Percentiles rank a stretch among this genome's conserved stretches.
Evolutionary conservation across 1,284 basidiomycete species (phyloP).

Genomic region (Pascua guehoae): DNA sequence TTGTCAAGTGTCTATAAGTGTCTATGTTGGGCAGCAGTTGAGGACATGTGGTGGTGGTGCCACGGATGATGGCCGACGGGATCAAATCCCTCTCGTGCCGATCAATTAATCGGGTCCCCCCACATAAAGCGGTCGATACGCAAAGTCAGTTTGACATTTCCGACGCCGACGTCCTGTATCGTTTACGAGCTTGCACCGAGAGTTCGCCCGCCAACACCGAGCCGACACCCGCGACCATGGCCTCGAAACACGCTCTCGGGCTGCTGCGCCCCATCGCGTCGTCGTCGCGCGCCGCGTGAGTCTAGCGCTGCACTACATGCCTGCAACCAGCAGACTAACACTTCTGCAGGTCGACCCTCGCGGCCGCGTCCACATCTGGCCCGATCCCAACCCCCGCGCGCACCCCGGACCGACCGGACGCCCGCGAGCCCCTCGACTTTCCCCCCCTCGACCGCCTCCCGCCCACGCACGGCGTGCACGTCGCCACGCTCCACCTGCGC

Average conservation of each 20-base stretch:
- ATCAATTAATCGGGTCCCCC: no score
- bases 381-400: not conserved
- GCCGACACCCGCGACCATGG: constrained; percentile 3
- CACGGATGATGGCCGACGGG: no score
- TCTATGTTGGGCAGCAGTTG: no score
- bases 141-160: not conserved
- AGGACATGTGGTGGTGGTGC: no score
- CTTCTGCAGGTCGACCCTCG: not conserved
- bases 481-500: constrained; percentile 78
- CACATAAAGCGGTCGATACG: not conserved
- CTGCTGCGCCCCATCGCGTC: constrained; percentile 10
- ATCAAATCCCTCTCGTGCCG: no score
- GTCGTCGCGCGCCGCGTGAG: constrained; percentile 9
- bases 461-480: constrained; percentile 66
- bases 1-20: no score
- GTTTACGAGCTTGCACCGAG: no score
- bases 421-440: constrained; percentile 3
- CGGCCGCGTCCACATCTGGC: not conserved
- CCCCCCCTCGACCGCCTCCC: constrained; percentile 15
- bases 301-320: not conserved
- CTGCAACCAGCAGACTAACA: not conserved
- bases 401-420: not conserved
- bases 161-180: not conserved
- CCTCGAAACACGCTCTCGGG: constrained; percentile 13
- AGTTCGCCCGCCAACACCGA: not conserved